Percentiles rank a stretch among this genome's conserved stretches.
These are phyloP conservation scores for Prunus dulcis DNA, from an alignment of 306 rosid genomes.

Conservation along the genomic window DNA sequence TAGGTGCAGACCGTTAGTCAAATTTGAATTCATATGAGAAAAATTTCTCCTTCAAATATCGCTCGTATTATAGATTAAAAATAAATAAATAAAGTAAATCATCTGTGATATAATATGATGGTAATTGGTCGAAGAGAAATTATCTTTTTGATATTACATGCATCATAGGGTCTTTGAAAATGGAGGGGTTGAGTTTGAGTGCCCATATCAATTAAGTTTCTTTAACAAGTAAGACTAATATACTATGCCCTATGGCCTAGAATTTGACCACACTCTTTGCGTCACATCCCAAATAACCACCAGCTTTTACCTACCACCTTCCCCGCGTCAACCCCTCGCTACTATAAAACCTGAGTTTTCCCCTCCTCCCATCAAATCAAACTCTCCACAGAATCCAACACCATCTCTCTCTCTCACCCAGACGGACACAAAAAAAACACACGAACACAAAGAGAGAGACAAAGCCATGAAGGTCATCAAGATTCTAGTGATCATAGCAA, in stretches of 20 bases:
- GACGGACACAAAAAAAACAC: background rate
- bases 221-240: slow-evolving; percentile 24
- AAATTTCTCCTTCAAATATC: rapidly evolving
- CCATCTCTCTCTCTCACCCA: background rate
- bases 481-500: slow-evolving; percentile 46
- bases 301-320: slow-evolving; percentile 57
- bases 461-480: slow-evolving; percentile 67
- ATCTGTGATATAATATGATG: background rate
- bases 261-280: slow-evolving; percentile 53
- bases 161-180: background rate
- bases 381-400: background rate
- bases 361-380: slow-evolving; percentile 22
- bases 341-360: slow-evolving; percentile 48
- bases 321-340: slow-evolving; percentile 69
- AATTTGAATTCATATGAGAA: rapidly evolving
- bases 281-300: slow-evolving; percentile 28
- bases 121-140: no score
- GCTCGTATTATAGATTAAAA: no score
- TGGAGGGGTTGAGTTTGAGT: slow-evolving; percentile 10
- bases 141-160: background rate
- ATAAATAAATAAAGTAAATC: background rate
- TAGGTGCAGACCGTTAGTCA: rapidly evolving
- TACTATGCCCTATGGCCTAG: slow-evolving; percentile 2
- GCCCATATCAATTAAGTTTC: slow-evolving; percentile 30
- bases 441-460: slow-evolving; percentile 6